These are phyloP conservation scores for Xanthoconium purpureum DNA, from an alignment of 768 basidiomycete genomes.

Conservation along the genomic window DNA sequence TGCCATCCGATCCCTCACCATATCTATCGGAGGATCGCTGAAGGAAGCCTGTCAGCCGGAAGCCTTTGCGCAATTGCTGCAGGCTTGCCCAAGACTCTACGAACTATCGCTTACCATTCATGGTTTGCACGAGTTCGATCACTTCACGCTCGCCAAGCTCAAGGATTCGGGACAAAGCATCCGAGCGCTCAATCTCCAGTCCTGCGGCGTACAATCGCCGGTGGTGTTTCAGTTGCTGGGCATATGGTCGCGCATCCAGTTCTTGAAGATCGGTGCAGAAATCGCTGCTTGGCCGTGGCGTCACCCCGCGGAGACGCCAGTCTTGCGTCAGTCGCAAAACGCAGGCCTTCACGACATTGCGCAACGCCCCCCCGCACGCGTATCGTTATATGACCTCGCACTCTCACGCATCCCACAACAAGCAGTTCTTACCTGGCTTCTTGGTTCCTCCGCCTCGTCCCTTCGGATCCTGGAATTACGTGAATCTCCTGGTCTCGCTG, in stretches of 20 bases:
- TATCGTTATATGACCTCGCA: conserved; percentile 40
- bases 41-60: conserved; percentile 7
- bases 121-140: conserved; percentile 30
- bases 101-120: conserved; percentile 29
- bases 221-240: conserved; percentile 41
- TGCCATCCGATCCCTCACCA: conserved; percentile 22
- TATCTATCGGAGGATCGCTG: conserved; percentile 12
- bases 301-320: conserved; percentile 10
- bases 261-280: conserved; percentile 39
- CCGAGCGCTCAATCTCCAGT: conserved; percentile 32
- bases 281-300: conserved; percentile 36
- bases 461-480: conserved; percentile 42
- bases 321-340: conserved; percentile 4
- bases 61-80: conserved; percentile 17
- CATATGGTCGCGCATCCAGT: conserved; percentile 37
- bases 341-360: background rate
- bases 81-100: conserved; percentile 33
- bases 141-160: conserved; percentile 26
- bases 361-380: conserved; percentile 10
- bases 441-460: conserved; percentile 32
- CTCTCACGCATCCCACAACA: conserved; percentile 35
- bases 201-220: conserved; percentile 41
- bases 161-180: conserved; percentile 22
- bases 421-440: conserved; percentile 37
- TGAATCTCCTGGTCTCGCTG: conserved; percentile 31